Conservation (phyloP, 179 eudicot species). For the Pouteria campechiana region DNA sequence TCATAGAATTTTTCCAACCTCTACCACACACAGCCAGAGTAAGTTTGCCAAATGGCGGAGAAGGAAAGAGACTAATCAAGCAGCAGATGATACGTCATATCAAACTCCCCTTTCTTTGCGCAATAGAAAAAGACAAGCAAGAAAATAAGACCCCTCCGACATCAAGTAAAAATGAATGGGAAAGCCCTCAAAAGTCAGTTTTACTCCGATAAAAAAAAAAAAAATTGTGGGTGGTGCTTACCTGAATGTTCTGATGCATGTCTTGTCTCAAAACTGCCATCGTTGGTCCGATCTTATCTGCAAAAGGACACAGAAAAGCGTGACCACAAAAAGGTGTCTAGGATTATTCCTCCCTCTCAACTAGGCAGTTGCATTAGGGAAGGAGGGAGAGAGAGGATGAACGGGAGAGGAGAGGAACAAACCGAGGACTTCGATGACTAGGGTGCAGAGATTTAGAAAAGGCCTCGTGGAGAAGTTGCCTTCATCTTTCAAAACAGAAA, state of each 20-base stretch:
- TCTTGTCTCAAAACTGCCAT: conserved; percentile 86
- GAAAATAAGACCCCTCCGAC: background rate
- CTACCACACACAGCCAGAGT: no score
- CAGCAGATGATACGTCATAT: no score
- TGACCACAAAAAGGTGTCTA: background rate
- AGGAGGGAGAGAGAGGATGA: conserved; percentile 3
- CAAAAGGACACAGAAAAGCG: conserved; percentile 3
- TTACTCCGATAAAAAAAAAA: background rate
- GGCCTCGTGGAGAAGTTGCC: conserved; percentile 32
- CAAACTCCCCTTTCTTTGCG: no score
- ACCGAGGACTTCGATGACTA: conserved; percentile 67
- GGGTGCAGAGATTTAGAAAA: conserved; percentile 35
- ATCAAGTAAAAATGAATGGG: no score
- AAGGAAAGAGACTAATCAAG: no score
- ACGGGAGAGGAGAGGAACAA: conserved; percentile 1
- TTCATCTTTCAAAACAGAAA: conserved; percentile 20
- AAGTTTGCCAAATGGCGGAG: no score
- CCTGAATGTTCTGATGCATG: conserved; percentile 70
- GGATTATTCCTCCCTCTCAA: background rate
- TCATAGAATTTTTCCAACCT: conserved; percentile 63
- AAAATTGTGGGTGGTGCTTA: conserved; percentile 2
- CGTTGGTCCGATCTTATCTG: conserved; percentile 95
- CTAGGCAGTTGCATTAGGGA: background rate
- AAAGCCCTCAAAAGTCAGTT: no score
- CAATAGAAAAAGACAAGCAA: background rate